Evolutionary conservation across 75 land plant genomes (phyloP).

Genomic region (Cryptomeria japonica): DNA sequence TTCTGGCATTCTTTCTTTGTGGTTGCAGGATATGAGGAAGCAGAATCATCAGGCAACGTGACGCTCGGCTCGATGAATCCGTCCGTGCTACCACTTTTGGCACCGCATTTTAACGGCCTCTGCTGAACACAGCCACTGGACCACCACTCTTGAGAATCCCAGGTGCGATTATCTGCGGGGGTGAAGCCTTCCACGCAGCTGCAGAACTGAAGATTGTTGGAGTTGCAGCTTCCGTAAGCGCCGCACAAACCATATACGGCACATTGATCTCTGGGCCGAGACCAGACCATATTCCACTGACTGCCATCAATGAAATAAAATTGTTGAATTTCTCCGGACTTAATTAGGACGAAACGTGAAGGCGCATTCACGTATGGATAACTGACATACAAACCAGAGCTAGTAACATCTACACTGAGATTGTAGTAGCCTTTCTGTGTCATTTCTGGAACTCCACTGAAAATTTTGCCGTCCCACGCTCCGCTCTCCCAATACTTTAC

Average conservation of each 20-base stretch:
- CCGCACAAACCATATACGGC: constrained; percentile 26
- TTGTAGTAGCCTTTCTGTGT: not conserved
- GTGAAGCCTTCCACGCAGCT: constrained; percentile 34
- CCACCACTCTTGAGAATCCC: constrained; percentile 34
- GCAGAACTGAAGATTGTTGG: not conserved
- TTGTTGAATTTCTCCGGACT: not conserved
- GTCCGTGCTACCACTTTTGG: constrained; percentile 10
- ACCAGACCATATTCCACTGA: not conserved
- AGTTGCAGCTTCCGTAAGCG: constrained; percentile 13
- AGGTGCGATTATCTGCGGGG: constrained; percentile 14
- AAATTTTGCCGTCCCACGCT: constrained; percentile 3
- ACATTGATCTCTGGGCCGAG: not conserved
- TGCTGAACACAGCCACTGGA: constrained; percentile 34
- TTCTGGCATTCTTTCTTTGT: constrained; percentile 28
- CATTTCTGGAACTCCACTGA: not conserved
- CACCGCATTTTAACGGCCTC: constrained; percentile 26
- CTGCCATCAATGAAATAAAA: not conserved
- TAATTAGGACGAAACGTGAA: not conserved
- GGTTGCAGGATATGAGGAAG: not conserved
- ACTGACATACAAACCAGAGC: not conserved
- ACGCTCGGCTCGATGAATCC: constrained; percentile 11
- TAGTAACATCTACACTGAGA: not conserved
- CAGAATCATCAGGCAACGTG: not conserved
- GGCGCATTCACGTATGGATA: too few relatives aligned
- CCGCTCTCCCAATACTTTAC: constrained; percentile 25